phyloP scores from a whole-genome alignment of 1,284 basidiomycete genomes.

The Cerrena zonata region DNA sequence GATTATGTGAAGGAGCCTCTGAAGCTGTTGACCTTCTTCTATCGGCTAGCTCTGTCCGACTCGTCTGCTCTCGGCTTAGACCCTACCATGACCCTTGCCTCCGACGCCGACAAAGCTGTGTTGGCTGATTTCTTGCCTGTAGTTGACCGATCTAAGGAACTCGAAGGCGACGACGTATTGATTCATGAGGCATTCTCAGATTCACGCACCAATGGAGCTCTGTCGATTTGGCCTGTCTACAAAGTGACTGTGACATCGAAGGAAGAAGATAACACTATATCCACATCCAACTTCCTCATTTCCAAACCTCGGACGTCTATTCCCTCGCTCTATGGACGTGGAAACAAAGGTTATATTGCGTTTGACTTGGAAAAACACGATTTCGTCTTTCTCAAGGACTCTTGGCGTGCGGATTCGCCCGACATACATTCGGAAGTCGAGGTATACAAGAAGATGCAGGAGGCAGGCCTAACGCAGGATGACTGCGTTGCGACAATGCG shows the following conservation, averaged over 20 bases:
- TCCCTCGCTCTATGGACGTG: conserved; percentile 4
- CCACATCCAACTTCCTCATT: conserved; percentile 3
- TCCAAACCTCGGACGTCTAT: background rate
- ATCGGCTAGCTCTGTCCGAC: background rate
- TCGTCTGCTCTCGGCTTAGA: background rate
- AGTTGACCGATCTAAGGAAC: too few relatives aligned
- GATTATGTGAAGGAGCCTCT: background rate
- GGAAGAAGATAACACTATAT: background rate
- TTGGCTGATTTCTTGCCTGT: background rate
- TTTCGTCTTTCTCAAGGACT: conserved; percentile 11
- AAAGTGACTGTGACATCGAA: background rate
- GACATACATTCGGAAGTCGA: conserved; percentile 1
- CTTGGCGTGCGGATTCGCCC: conserved; percentile 2
- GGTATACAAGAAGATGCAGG: conserved; percentile 1
- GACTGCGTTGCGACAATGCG: background rate
- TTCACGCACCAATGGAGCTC: background rate
- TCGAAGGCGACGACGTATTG: background rate
- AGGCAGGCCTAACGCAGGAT: background rate
- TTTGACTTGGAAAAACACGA: conserved; percentile 1
- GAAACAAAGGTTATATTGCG: conserved; percentile 9
- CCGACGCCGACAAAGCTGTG: background rate
- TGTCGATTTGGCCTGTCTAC: conserved; percentile 1
- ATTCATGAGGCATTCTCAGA: background rate
- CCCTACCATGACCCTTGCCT: background rate
- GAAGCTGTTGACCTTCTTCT: background rate